Conservation (phyloP, 768 basidiomycete genomes). For the Boletus tylopilopsis region DNA sequence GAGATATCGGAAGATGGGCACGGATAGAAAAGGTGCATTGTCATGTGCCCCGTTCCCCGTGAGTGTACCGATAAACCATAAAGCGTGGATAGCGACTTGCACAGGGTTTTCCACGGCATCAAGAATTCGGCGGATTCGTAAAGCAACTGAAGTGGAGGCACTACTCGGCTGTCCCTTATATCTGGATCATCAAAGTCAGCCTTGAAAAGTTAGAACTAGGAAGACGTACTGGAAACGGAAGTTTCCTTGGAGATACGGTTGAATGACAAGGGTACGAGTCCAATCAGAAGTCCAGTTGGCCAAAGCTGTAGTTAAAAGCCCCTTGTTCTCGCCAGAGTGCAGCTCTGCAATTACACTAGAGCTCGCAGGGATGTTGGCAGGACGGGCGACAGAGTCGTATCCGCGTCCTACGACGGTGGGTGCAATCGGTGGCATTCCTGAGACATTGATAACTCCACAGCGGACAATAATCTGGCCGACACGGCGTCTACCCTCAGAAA, state of each 20-base stretch:
- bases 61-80: conserved; percentile 33
- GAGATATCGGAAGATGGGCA: conserved; percentile 30
- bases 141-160: conserved; percentile 8
- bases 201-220: not conserved
- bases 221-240: conserved; percentile 23
- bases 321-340: conserved; percentile 2
- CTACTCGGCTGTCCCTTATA: conserved; percentile 10
- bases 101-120: conserved; percentile 23
- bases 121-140: conserved; percentile 22
- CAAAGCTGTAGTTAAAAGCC: conserved; percentile 9
- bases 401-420: not conserved
- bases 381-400: not conserved
- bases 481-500: conserved; percentile 17
- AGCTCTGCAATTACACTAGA: not conserved
- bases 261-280: conserved; percentile 23
- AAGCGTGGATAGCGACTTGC: conserved; percentile 27
- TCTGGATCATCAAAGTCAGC: conserved; percentile 11
- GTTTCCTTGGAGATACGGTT: conserved; percentile 15
- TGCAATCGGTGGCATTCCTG: not conserved
- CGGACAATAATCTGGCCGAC: conserved; percentile 19
- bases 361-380: not conserved
- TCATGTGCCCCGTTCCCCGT: conserved; percentile 11
- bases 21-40: conserved; percentile 23
- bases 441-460: conserved; percentile 15
- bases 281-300: conserved; percentile 26